phyloP scores from a whole-genome alignment of 768 basidiomycete genomes.

The Phlegmacium glaucopus region DNA sequence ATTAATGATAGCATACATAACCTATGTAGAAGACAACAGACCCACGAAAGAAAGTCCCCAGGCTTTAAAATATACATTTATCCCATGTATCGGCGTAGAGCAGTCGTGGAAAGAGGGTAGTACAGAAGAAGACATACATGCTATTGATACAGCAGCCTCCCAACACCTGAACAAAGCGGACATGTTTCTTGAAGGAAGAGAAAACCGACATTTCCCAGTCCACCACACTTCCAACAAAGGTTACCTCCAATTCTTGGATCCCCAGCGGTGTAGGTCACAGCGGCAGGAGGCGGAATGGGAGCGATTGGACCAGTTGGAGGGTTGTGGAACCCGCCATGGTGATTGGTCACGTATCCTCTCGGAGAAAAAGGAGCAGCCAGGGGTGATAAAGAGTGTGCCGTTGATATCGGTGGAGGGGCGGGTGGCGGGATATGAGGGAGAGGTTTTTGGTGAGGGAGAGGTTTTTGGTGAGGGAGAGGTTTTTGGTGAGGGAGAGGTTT shows the following conservation, averaged over 20 bases:
- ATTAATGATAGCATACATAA: no score
- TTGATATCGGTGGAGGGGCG: conserved; percentile 14
- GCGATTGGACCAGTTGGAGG: conserved; percentile 5
- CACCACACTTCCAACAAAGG: conserved; percentile 63
- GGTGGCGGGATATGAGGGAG: conserved; percentile 12
- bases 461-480: conserved; percentile 15
- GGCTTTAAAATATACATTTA: no score
- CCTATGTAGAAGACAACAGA: no score
- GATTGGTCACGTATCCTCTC: conserved; percentile 10
- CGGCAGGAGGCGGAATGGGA: conserved; percentile 14
- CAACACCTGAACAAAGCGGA: conserved; percentile 58
- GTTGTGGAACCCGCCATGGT: conserved; percentile 6
- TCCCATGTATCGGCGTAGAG: no score
- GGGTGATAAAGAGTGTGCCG: conserved; percentile 5
- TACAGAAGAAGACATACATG: no score
- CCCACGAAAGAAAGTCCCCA: no score
- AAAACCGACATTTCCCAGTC: conserved; percentile 49
- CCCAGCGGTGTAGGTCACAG: conserved; percentile 51
- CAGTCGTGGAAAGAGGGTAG: no score
- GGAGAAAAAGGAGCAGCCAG: conserved; percentile 7
- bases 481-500: conserved; percentile 14
- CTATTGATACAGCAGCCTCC: conserved; percentile 47
- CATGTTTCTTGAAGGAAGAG: conserved; percentile 55
- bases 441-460: no score
- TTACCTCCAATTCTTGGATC: conserved; percentile 69